Evolutionary conservation across 1,284 basidiomycete species (phyloP).

Genomic region (Puccinia coronata): DNA sequence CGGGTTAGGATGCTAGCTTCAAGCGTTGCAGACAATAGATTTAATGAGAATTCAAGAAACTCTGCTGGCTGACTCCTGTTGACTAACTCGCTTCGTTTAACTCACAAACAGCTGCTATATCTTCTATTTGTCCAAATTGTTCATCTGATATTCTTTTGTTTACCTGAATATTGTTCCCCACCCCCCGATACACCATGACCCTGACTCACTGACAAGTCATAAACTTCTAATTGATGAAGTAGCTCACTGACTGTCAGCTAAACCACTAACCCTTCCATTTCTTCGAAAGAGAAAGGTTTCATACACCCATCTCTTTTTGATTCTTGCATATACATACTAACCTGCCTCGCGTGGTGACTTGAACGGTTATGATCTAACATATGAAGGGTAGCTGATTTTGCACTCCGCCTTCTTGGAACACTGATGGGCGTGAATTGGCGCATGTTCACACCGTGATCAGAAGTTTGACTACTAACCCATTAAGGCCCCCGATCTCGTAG

Average conservation of each 20-base stretch:
- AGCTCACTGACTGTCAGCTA: conserved; percentile 18
- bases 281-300: conserved; percentile 30
- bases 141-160: conserved; percentile 38
- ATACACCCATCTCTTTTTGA: conserved; percentile 19
- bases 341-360: conserved; percentile 13
- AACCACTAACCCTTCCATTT: conserved; percentile 21
- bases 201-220: conserved; percentile 34
- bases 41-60: conserved; percentile 4
- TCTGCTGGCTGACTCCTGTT: background rate
- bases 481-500: background rate
- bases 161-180: conserved; percentile 23
- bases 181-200: conserved; percentile 19
- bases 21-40: background rate
- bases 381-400: conserved; percentile 9
- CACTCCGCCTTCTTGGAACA: conserved; percentile 10
- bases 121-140: conserved; percentile 27
- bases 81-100: conserved; percentile 24
- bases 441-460: background rate
- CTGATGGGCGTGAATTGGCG: conserved; percentile 1
- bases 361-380: background rate
- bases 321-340: conserved; percentile 21
- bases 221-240: conserved; percentile 26
- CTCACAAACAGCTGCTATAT: conserved; percentile 4
- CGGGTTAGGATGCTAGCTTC: background rate
- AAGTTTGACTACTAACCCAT: conserved; percentile 5